These are phyloP conservation scores for Staphylotrichum longicolle DNA, from an alignment of 495 filamentous ascomycete genomes.

Conservation along the genomic window DNA sequence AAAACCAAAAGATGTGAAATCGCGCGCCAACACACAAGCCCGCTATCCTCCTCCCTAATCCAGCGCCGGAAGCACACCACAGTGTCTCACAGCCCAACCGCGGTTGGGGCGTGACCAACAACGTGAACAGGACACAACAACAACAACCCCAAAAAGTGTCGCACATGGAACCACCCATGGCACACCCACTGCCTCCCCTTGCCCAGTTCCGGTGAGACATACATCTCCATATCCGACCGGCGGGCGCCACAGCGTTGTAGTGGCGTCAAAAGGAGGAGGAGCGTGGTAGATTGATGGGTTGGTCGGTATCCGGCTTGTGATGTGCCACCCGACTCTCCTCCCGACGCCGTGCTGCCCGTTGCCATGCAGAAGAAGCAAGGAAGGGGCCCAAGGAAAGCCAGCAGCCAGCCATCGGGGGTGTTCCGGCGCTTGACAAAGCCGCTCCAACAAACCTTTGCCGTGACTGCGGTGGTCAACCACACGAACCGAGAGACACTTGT, in stretches of 20 bases:
- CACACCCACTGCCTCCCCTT: neutral
- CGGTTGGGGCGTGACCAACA: too few species aligned
- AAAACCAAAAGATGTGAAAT: neutral
- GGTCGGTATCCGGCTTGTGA: neutral
- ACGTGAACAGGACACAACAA: neutral
- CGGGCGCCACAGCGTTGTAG: neutral
- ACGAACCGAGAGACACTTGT: too few species aligned
- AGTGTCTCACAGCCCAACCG: constrained; percentile 3
- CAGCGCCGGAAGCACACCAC: neutral
- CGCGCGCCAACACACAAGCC: too few species aligned
- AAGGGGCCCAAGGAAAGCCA: too few species aligned
- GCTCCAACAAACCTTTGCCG: too few species aligned
- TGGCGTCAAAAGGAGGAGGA: neutral
- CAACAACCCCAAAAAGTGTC: neutral
- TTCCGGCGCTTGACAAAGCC: too few species aligned
- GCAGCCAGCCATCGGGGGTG: too few species aligned
- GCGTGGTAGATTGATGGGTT: neutral
- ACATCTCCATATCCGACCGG: constrained; percentile 1
- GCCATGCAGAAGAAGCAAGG: too few species aligned
- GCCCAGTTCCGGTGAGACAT: constrained; percentile 6
- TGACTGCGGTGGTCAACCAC: too few species aligned
- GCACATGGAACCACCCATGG: neutral
- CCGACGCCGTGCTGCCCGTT: too few species aligned
- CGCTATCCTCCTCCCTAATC: neutral
- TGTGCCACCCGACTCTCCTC: too few species aligned